Evolutionary conservation across 2,329 filamentous ascomycete genomes (phyloP).

Genomic region (Colletotrichum neosansevieriae): DNA sequence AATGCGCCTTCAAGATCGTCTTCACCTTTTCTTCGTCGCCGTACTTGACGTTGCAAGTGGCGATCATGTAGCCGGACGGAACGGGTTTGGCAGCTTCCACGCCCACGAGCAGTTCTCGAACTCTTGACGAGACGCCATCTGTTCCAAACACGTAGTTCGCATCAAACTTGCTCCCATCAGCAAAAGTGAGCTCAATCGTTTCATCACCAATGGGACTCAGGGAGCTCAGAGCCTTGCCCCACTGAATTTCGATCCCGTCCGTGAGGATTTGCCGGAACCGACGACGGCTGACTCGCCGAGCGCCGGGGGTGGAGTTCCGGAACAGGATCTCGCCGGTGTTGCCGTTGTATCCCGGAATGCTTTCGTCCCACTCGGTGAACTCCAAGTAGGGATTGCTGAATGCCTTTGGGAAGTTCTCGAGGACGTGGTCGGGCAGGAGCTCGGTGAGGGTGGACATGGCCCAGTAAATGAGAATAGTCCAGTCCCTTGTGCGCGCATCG

Average conservation of each 20-base stretch:
- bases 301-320: conserved; percentile 48
- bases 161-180: conserved; percentile 42
- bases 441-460: conserved; percentile 50
- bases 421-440: conserved; percentile 50
- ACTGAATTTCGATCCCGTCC: conserved; percentile 49
- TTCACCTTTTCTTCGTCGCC: conserved; percentile 45
- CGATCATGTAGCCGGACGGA: conserved; percentile 48
- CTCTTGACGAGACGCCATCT: conserved; percentile 48
- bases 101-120: conserved; percentile 48
- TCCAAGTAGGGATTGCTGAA: conserved; percentile 51
- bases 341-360: conserved; percentile 49
- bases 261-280: conserved; percentile 49
- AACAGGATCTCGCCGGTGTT: conserved; percentile 53
- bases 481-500: conserved; percentile 50
- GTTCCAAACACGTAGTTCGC: conserved; percentile 49
- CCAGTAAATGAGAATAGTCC: conserved; percentile 57
- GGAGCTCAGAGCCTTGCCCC: conserved; percentile 44
- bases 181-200: conserved; percentile 45
- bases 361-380: conserved; percentile 48
- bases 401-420: conserved; percentile 46
- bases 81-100: conserved; percentile 42
- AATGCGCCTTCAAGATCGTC: conserved; percentile 46
- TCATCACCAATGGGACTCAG: conserved; percentile 14
- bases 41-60: conserved; percentile 45
- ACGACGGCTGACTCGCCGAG: conserved; percentile 51